Evolutionary conservation across 2,329 filamentous ascomycete species (phyloP).

Genomic region (Albophoma yamanashiensis): DNA sequence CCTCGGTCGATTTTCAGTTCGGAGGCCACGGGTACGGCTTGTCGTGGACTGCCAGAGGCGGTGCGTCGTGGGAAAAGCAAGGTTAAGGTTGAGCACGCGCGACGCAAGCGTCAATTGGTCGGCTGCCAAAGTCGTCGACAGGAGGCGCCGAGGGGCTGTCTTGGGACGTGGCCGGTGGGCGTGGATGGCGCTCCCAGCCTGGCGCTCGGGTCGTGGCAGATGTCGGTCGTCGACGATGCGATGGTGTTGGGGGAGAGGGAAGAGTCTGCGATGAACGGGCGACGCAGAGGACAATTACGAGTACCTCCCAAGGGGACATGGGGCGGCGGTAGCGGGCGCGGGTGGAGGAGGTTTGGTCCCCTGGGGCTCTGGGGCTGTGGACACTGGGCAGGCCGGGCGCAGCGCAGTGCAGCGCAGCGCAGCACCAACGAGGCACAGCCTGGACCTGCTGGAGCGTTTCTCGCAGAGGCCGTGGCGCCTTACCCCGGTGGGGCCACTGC

Average conservation of each 20-base stretch:
- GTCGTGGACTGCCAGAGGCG: not conserved
- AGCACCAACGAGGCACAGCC: not conserved
- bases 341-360: not conserved
- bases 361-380: not conserved
- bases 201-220: not conserved
- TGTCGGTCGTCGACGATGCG: not conserved
- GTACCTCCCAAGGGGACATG: not conserved
- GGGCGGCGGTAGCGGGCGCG: not conserved
- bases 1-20: not conserved
- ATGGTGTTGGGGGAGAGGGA: not conserved
- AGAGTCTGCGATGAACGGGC: not conserved
- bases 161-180: not conserved
- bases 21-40: not conserved
- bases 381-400: not conserved
- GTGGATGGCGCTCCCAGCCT: not conserved
- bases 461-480: not conserved
- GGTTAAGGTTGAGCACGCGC: constrained; percentile 1
- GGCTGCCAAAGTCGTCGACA: not conserved
- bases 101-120: not conserved
- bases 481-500: not conserved
- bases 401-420: not conserved
- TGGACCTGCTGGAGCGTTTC: not conserved
- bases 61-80: not conserved
- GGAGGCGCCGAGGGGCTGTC: not conserved
- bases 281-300: not conserved